Evolutionary conservation across 129 eudicot genomes (phyloP), one percentile per base, ranked within the genome.

Genomic region (Dittrichia graveolens): DNA sequence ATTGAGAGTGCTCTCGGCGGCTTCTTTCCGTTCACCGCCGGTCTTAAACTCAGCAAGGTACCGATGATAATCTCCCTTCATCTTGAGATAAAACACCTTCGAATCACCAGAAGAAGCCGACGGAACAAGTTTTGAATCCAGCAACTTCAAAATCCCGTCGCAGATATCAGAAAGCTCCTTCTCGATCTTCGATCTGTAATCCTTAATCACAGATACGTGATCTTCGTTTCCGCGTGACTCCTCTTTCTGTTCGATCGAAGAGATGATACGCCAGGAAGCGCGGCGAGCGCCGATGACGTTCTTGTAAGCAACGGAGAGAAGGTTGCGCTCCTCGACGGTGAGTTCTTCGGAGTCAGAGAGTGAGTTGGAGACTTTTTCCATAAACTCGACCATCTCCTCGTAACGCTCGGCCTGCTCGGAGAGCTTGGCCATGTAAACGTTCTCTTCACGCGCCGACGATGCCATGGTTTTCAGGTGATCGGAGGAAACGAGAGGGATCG

Each of bases 41-140:
- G 87, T 79, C 85, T 89, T 89, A 63, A 89, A 89, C 83, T 89
- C 96, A 15, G 96, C 96, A 65, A 89, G 75, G 64, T 89, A 89
- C n/a, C 96, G 74, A 76, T 89, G 89, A 79, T 89, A 89, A 73
- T 85, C 95, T 3, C 95, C 95, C 82, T 89, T 89, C 96, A 89
- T 89, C 71, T 89, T 89, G 53, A 89, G 50, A 57, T 89, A 89
- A 70, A 86, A 89, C 37, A 88, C 95, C 78, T 88, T 88, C 2
- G 95, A 85, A 65, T 88, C 95, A 4, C 85, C 91, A 42, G 81
- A 39, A 1, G 82, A 43, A 0, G 91, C 89, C 0, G 91, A 72
- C 4, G 91, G 91, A 34, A 89, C 74, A 38, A 89, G 89, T 44
- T 80, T 69, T 5, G 80, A 16, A 58, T 89, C 91, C 19, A 89